phyloP scores from a whole-genome alignment of 345 rosid species.

The Pseudoturritis turrita region DNA sequence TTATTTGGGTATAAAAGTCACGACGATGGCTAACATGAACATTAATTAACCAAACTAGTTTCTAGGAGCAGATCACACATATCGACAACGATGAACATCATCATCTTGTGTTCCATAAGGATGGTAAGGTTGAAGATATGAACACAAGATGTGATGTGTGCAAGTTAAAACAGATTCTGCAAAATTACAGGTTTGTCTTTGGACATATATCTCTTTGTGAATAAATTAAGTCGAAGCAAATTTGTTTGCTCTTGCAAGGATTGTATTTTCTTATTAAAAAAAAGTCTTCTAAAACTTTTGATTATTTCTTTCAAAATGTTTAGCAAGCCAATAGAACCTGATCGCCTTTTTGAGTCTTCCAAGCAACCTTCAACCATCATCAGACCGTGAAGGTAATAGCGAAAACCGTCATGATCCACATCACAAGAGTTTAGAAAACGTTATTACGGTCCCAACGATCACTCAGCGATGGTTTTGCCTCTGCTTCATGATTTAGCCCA shows the following conservation, averaged over 20 bases:
- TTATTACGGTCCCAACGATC: constrained; percentile 62
- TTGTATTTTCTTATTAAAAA: not conserved
- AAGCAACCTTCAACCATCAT: constrained; percentile 58
- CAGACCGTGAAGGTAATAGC: constrained; percentile 39
- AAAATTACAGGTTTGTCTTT: constrained; percentile 68
- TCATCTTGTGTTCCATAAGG: not conserved
- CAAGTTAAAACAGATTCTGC: constrained; percentile 70
- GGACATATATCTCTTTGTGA: not conserved
- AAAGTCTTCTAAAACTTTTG: not conserved
- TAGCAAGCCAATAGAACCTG: constrained; percentile 97
- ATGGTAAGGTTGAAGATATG: not conserved
- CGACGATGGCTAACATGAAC: too few species aligned
- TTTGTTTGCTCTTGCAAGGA: not conserved
- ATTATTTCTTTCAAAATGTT: constrained; percentile 16
- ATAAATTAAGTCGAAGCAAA: not conserved
- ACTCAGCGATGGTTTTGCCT: constrained; percentile 79
- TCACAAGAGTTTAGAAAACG: constrained; percentile 48
- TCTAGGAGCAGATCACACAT: too few species aligned
- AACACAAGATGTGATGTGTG: not conserved
- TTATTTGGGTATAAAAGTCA: too few species aligned
- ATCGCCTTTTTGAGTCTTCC: constrained; percentile 80
- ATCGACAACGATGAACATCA: too few species aligned
- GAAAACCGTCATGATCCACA: constrained; percentile 47
- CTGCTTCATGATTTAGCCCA: constrained; percentile 71
- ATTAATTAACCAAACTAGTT: too few species aligned